Base-by-base conservation (phyloP, 2,329 filamentous ascomycete genomes). In the Diplodia sapinea region DNA sequence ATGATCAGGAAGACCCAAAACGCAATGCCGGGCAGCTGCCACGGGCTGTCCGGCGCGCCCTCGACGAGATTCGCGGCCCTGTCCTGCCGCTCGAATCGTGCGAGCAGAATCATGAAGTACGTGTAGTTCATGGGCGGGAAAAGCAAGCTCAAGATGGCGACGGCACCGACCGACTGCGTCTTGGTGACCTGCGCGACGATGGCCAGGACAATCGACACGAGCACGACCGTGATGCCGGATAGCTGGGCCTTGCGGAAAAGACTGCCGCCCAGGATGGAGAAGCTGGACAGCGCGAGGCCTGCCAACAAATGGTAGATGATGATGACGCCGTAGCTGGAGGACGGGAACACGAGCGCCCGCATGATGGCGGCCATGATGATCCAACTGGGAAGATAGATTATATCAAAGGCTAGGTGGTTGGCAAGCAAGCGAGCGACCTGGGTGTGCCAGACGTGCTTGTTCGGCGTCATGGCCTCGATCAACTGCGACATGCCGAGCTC, bases 101-200 rank as follows among this genome's bases (percentile, higher is more conserved):
- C 91, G 78, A 94, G 86, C 70, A 89, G 86, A 20, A 91, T 88
- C 20, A 91, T 89, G 75, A 94, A 95, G 76, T 89, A 93, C 15
- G 94, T 90, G 74, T 93, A 97, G 73, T 93, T 94, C 83, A 94
- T 96, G 0, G 94, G 91, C 0, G 92, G 87, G 75, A 97, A 97
- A 0, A 97, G 78, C 15, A 96, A 75, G 69, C 90, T 90, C 13
- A 96, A 82, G 3, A 92, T 81, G 6, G 86, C 84, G 3, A 94
- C 91, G 0, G 88, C 84, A 1, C 81, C 88, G 0, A 89, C 91
- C 9, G 80, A 82, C 3, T 88, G 87, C 1, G 83, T 84, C 0
- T 85, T 88, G 20, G 92, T 82, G 17, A 92, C 87, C 78, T 97
- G 94, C 0, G 93, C 89, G 26, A 97, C 82, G 72, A 97, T 91